These are phyloP conservation scores for Penicillium sp. DNA, from an alignment of 2,329 filamentous ascomycete species.

Conservation along the genomic window DNA sequence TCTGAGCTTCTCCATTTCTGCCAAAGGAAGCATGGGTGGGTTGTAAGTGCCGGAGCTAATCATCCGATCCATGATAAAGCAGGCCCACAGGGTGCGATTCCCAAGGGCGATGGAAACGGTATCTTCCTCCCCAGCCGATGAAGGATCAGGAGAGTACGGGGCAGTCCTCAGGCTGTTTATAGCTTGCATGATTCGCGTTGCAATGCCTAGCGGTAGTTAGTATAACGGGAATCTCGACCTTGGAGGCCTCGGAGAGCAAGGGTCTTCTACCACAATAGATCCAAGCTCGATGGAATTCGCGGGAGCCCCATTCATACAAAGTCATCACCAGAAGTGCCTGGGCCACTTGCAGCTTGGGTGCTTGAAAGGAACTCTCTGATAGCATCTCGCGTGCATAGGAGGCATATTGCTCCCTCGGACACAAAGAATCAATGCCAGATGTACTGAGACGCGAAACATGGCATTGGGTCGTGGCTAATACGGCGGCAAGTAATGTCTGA, in stretches of 20 bases:
- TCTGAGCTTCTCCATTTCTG: conserved; percentile 17
- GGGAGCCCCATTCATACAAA: conserved; percentile 45
- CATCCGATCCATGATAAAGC: conserved; percentile 48
- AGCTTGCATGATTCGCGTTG: conserved; percentile 42
- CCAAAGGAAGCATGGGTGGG: conserved; percentile 27
- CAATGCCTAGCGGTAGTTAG: conserved; percentile 29
- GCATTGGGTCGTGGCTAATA: conserved; percentile 7
- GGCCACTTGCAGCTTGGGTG: conserved; percentile 36
- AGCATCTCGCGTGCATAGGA: conserved; percentile 14
- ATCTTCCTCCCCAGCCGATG: conserved; percentile 18
- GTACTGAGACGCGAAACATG: conserved; percentile 6
- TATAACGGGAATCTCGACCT: background rate
- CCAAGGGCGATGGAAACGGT: conserved; percentile 31
- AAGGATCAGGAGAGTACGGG: conserved; percentile 29
- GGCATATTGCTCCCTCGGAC: conserved; percentile 15
- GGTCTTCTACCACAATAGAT: conserved; percentile 33
- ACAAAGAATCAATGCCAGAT: conserved; percentile 3
- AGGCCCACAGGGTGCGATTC: conserved; percentile 47
- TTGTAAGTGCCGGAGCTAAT: conserved; percentile 43
- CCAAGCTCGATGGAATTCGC: conserved; percentile 47
- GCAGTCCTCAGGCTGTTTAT: conserved; percentile 10
- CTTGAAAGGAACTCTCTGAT: conserved; percentile 13
- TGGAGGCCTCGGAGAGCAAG: background rate
- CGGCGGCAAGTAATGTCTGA: conserved; percentile 13
- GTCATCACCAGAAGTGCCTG: conserved; percentile 44